Conservation (phyloP, 805 yeast genomes). For the Komagataella ulmi region DNA sequence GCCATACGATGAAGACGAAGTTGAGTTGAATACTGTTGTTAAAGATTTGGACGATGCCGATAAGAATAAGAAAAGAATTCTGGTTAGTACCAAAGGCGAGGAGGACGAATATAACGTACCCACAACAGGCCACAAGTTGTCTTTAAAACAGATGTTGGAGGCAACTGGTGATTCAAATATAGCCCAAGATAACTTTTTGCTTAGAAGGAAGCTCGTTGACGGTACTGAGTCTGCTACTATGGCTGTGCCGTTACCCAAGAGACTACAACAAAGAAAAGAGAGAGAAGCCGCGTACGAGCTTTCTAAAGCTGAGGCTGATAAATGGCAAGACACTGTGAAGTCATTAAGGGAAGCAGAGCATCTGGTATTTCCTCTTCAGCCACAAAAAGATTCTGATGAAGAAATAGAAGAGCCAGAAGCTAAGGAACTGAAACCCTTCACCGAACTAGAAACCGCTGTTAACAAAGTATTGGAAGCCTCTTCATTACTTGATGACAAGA, state of each 20-base stretch:
- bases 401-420: slow-evolving; percentile 19
- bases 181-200: slow-evolving; percentile 33
- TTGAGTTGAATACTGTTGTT: slow-evolving; percentile 37
- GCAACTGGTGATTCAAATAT: slow-evolving; percentile 39
- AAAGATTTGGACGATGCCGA: slow-evolving; percentile 20
- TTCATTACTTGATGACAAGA: slow-evolving; percentile 54
- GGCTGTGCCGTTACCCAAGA: slow-evolving; percentile 72
- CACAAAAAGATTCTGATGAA: slow-evolving; percentile 24
- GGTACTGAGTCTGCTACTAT: slow-evolving; percentile 27
- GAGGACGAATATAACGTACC: slow-evolving; percentile 68
- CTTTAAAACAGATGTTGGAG: slow-evolving; percentile 61
- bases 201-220: slow-evolving; percentile 9
- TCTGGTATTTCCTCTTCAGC: slow-evolving; percentile 57
- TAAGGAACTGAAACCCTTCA: slow-evolving; percentile 17
- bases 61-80: slow-evolving; percentile 25
- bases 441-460: slow-evolving; percentile 58
- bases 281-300: slow-evolving; percentile 85
- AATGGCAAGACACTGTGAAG: slow-evolving; percentile 80
- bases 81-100: slow-evolving; percentile 36
- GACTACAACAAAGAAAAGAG: slow-evolving; percentile 76
- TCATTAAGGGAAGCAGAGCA: slow-evolving; percentile 78
- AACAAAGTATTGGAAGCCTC: slow-evolving; percentile 49
- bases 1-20: slow-evolving; percentile 31
- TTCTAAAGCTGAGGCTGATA: slow-evolving; percentile 72
- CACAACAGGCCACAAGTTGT: slow-evolving; percentile 34